Evolutionary conservation across 768 basidiomycete genomes (phyloP).

Genomic region (Xanthoconium stramineum): DNA sequence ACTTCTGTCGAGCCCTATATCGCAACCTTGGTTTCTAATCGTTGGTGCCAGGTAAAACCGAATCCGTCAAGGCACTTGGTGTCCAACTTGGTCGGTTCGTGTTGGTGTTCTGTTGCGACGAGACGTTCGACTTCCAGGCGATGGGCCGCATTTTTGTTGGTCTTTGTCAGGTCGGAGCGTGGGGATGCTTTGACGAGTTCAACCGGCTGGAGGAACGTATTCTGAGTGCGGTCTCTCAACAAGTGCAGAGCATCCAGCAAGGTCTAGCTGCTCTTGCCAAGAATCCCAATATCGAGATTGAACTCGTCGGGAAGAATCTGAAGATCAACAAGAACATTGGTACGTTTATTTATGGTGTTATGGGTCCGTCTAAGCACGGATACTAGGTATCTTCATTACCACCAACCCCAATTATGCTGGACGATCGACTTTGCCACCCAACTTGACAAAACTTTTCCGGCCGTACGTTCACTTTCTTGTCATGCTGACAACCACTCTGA

Average conservation of each 20-base stretch:
- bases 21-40: not conserved
- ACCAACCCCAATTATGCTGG: constrained; percentile 99
- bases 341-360: constrained; percentile 23
- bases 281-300: constrained; percentile 88
- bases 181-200: constrained; percentile 98
- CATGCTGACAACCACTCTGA: constrained; percentile 3
- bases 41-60: constrained; percentile 77
- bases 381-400: constrained; percentile 91
- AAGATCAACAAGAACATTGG: constrained; percentile 95
- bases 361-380: constrained; percentile 7
- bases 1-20: constrained; percentile 12
- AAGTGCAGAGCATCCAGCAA: constrained; percentile 98
- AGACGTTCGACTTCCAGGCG: constrained; percentile 99
- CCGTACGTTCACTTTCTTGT: constrained; percentile 53
- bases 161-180: constrained; percentile 97
- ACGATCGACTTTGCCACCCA: constrained; percentile 85
- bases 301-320: constrained; percentile 90
- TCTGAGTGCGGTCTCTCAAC: constrained; percentile 95
- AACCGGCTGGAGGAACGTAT: constrained; percentile 98
- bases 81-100: constrained; percentile 98
- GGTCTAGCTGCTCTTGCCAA: constrained; percentile 80
- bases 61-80: constrained; percentile 98
- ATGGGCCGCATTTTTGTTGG: constrained; percentile 99
- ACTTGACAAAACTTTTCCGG: constrained; percentile 89
- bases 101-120: constrained; percentile 99